These are phyloP conservation scores for Aspergillus eucalypticola DNA, from an alignment of 2,329 filamentous ascomycete species.

Conservation along the genomic window DNA sequence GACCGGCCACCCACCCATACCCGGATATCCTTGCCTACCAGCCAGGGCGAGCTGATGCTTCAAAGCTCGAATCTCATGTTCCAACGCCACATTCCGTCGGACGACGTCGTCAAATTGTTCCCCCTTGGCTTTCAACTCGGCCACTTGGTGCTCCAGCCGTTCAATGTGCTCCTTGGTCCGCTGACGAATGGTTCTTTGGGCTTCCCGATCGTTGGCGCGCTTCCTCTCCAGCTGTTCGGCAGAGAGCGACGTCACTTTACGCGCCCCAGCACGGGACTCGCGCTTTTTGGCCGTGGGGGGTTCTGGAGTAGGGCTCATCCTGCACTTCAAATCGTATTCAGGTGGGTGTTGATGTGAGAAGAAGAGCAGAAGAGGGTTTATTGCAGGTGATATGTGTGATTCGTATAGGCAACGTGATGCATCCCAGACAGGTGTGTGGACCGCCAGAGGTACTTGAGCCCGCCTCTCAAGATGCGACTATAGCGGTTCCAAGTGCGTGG, in stretches of 20 bases:
- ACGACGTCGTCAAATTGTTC: slow-evolving; percentile 56
- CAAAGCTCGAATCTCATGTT: slow-evolving; percentile 57
- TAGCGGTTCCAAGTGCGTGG: slow-evolving; percentile 27
- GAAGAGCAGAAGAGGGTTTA: slow-evolving; percentile 6
- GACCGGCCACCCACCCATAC: slow-evolving; percentile 15
- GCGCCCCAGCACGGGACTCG: slow-evolving; percentile 56
- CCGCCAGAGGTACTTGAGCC: slow-evolving; percentile 12
- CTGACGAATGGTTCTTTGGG: slow-evolving; percentile 60
- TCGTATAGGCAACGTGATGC: slow-evolving; percentile 13
- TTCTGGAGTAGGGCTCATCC: slow-evolving; percentile 28
- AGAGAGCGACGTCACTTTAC: slow-evolving; percentile 59
- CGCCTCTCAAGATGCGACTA: slow-evolving; percentile 20
- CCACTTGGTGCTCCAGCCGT: slow-evolving; percentile 55
- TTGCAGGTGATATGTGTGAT: slow-evolving; percentile 15
- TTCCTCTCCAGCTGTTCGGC: slow-evolving; percentile 61
- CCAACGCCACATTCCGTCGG: slow-evolving; percentile 55
- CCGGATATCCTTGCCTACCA: slow-evolving; percentile 25
- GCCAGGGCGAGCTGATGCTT: slow-evolving; percentile 48
- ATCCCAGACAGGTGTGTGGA: slow-evolving; percentile 16
- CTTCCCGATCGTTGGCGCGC: slow-evolving; percentile 61
- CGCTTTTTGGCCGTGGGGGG: slow-evolving; percentile 30
- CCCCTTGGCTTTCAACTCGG: slow-evolving; percentile 52
- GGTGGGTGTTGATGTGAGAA: not conserved
- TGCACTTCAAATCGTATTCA: slow-evolving; percentile 11
- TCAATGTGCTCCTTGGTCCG: slow-evolving; percentile 62